Evolutionary conservation across 2,329 filamentous ascomycete genomes (phyloP).

Genomic region (Penicillium sp.): DNA sequence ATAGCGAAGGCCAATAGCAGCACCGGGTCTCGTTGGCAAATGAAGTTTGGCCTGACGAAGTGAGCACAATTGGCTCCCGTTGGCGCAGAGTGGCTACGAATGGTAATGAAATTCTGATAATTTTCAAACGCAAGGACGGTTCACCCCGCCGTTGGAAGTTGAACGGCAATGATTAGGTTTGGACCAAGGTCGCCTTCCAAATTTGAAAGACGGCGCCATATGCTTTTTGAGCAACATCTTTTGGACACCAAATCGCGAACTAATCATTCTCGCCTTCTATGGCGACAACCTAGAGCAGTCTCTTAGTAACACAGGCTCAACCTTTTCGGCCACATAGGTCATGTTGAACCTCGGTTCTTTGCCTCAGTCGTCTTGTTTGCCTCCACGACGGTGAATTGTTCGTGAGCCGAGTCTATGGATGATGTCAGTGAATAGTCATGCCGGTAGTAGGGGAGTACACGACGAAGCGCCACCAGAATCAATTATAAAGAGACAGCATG

Average conservation of each 20-base stretch:
- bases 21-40: too few species aligned
- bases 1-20: too few species aligned
- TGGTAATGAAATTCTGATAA: too few species aligned
- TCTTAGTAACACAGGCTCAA: conserved; percentile 3
- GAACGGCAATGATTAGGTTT: too few species aligned
- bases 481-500: conserved; percentile 11
- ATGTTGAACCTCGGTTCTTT: not conserved
- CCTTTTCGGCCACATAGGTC: not conserved
- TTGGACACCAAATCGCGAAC: not conserved
- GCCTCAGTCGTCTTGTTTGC: conserved; percentile 4
- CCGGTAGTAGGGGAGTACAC: not conserved
- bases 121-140: too few species aligned
- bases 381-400: conserved; percentile 7
- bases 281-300: conserved; percentile 12
- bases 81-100: too few species aligned
- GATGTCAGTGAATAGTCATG: conserved; percentile 19
- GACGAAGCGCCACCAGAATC: conserved; percentile 12
- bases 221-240: too few species aligned
- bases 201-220: too few species aligned
- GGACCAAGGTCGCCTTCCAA: too few species aligned
- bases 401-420: not conserved
- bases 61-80: too few species aligned
- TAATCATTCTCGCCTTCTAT: conserved; percentile 11
- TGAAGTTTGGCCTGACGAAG: too few species aligned
- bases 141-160: too few species aligned